Evolutionary conservation across 345 rosid genomes (phyloP), one percentile per base, ranked within the genome.

Genomic region (Melaleuca alternifolia): DNA sequence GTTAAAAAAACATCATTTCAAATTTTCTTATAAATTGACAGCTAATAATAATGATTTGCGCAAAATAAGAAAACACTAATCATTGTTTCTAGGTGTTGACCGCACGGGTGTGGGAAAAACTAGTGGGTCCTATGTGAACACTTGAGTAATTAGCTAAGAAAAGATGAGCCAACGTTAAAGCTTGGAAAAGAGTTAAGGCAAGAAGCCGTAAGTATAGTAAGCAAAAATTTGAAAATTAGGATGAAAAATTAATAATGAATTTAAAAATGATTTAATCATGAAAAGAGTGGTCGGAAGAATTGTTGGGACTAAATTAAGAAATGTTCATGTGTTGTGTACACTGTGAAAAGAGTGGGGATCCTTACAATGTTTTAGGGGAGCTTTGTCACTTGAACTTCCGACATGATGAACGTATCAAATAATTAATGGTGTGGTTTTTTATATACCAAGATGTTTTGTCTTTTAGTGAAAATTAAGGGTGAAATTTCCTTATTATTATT

Each of bases 101-200:
- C 93, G 92, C 95, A 93, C 94, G 94, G 90, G 90, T 90, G 94
- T 71, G 13, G 79, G 5, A 84, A 82, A 85, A 86, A 85, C 48
- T 2, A 85, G 84, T 88, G 90, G 88, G 89, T 85, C 82, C 82
- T 81, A 85, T 24, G 33, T 24, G 52, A 28, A 65, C 79, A 71
- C 46, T 71, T 9, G 79, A 65, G 46, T 33, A 65, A 33, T 4
- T 33, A 4, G 48, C 12, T 41, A 33, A 20, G 79, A 71, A 71
- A 71, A 71, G 79, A 71, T 71, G 79, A 71, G 79, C 79, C 48
- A 37, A 71, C 37, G 79, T 71, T 71, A 16, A 24, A 18, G 79
- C 37, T 71, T 71, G 79, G 79, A 71, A 65, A 71, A 71, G 79
- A 71, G 79, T 71, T 18, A 33, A 5, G 79, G 48, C 48, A 71